Percentiles rank a stretch among this genome's conserved stretches.
Evolutionary conservation across 2,329 filamentous ascomycete species (phyloP).

Genomic region (Talaromyces piceae): DNA sequence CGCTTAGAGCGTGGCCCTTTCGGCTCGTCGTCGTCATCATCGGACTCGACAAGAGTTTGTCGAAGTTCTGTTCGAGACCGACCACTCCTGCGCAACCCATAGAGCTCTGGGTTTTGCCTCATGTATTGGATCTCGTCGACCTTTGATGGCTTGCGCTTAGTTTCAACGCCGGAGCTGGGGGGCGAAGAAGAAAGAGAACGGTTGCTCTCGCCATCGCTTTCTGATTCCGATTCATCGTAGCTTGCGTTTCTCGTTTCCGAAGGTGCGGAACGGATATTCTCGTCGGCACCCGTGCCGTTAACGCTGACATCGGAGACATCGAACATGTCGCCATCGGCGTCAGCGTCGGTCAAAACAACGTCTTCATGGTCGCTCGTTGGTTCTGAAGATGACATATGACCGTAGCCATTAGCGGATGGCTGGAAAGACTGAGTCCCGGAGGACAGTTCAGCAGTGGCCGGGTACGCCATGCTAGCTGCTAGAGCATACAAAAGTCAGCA

Average conservation of each 20-base stretch:
- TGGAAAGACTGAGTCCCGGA: constrained; percentile 17
- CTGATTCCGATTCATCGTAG: constrained; percentile 24
- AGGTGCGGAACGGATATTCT: constrained; percentile 37
- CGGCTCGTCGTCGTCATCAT: constrained; percentile 65
- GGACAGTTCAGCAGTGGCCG: constrained; percentile 30
- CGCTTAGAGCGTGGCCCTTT: constrained; percentile 42
- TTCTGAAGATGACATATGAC: constrained; percentile 19
- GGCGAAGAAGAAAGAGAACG: constrained; percentile 46
- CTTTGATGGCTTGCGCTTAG: constrained; percentile 64
- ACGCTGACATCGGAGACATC: constrained; percentile 51
- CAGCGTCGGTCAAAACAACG: constrained; percentile 49
- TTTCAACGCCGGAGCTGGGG: constrained; percentile 61
- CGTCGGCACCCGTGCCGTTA: constrained; percentile 38
- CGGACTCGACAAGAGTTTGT: constrained; percentile 46
- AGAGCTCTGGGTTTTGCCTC: constrained; percentile 84
- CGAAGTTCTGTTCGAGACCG: constrained; percentile 53
- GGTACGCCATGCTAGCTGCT: constrained; percentile 42
- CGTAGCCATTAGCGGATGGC: constrained; percentile 29
- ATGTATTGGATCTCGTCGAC: constrained; percentile 76
- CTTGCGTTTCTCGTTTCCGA: constrained; percentile 31
- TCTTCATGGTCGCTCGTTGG: constrained; percentile 26
- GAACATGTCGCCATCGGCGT: constrained; percentile 71
- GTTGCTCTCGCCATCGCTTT: constrained; percentile 6
- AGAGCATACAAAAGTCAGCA: constrained; percentile 32
- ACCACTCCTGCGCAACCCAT: constrained; percentile 84